These are phyloP conservation scores for Sarcomyxa edulis DNA, from an alignment of 768 basidiomycete species.

Conservation along the genomic window DNA sequence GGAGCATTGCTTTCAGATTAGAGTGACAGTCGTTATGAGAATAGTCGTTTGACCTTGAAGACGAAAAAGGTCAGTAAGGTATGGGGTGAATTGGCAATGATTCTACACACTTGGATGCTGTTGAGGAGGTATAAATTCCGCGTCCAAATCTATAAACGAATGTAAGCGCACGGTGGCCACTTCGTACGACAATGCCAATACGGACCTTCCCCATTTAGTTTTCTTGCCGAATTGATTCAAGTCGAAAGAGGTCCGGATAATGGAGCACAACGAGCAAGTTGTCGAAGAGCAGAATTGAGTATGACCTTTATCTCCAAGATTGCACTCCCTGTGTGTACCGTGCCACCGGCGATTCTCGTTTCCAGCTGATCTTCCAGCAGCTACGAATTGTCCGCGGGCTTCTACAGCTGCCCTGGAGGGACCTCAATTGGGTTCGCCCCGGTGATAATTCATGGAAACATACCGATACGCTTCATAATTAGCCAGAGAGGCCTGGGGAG, in stretches of 20 bases:
- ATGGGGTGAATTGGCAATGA: not conserved
- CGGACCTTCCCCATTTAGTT: conserved; percentile 67
- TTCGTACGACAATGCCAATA: too few species aligned
- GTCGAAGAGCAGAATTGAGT: conserved; percentile 48
- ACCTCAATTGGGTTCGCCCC: conserved; percentile 1
- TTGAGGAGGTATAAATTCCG: conserved; percentile 72
- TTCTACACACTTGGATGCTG: conserved; percentile 58
- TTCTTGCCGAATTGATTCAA: conserved; percentile 61
- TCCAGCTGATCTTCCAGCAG: conserved; percentile 50
- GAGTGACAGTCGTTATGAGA: conserved; percentile 54
- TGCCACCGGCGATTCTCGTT: conserved; percentile 77
- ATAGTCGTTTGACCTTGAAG: conserved; percentile 59
- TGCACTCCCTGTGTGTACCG: conserved; percentile 63
- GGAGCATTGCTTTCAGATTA: conserved; percentile 55
- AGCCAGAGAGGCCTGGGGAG: conserved; percentile 40
- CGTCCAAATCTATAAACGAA: conserved; percentile 48
- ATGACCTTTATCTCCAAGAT: conserved; percentile 57
- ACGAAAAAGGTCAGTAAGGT: conserved; percentile 2
- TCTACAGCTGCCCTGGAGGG: conserved; percentile 47
- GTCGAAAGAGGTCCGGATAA: conserved; percentile 61
- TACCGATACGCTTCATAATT: conserved; percentile 62
- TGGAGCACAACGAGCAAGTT: conserved; percentile 59
- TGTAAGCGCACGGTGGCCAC: too few species aligned
- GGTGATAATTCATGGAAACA: conserved; percentile 7
- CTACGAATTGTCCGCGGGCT: conserved; percentile 50